phyloP scores from a whole-genome alignment of 371 early-diverging fungal genomes.

The Mortierella sp. region DNA sequence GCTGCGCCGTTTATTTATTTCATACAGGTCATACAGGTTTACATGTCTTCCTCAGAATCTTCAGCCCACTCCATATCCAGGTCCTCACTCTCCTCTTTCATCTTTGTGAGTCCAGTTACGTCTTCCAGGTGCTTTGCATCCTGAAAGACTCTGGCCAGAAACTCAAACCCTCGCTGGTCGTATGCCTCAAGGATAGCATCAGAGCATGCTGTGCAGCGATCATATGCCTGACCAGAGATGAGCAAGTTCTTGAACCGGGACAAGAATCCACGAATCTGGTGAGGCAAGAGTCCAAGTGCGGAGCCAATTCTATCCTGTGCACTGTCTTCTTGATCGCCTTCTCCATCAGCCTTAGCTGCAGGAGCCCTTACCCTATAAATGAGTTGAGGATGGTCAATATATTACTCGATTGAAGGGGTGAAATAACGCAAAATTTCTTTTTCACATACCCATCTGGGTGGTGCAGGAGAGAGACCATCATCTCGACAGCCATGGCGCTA shows the following conservation, averaged over 20 bases:
- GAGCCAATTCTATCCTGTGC: conserved; percentile 11
- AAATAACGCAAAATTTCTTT: background rate
- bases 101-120: conserved; percentile 82
- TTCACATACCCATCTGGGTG: conserved; percentile 80
- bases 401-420: background rate
- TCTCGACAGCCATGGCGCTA: conserved; percentile 88
- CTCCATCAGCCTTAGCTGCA: conserved; percentile 32
- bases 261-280: conserved; percentile 95
- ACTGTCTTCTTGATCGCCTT: conserved; percentile 19
- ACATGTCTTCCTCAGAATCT: conserved; percentile 45
- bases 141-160: conserved; percentile 79
- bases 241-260: conserved; percentile 84
- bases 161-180: conserved; percentile 71
- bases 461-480: conserved; percentile 89
- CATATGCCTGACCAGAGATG: conserved; percentile 90
- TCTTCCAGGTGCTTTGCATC: conserved; percentile 84
- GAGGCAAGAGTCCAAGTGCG: conserved; percentile 71
- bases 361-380: conserved; percentile 33
- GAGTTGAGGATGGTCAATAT: background rate
- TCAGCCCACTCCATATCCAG: conserved; percentile 53
- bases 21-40: background rate
- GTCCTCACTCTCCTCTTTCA: conserved; percentile 82
- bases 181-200: conserved; percentile 74
- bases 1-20: background rate
- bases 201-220: conserved; percentile 94